A percentile compares a stretch with the other conserved stretches of the same genome.
These are phyloP conservation scores for Colletotrichum sp. DNA, from an alignment of 2,329 filamentous ascomycete genomes.

Conservation along the genomic window DNA sequence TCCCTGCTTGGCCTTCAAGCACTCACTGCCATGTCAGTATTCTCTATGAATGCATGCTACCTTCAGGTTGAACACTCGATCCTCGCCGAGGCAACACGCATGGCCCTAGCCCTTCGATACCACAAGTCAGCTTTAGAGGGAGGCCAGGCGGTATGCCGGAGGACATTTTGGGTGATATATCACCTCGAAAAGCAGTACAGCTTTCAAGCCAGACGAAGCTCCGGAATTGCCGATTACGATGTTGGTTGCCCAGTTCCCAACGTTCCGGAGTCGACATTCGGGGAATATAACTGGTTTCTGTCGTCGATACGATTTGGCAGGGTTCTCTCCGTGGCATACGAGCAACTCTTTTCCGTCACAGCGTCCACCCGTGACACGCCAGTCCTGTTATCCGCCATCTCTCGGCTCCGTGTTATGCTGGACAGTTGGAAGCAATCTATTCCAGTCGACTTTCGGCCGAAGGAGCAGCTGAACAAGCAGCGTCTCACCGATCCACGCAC, in stretches of 20 bases:
- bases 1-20: neutral
- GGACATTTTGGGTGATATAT: neutral
- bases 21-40: neutral
- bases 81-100: neutral
- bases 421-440: neutral
- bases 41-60: neutral
- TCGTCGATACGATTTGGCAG: neutral
- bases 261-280: neutral
- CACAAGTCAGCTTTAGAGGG: neutral
- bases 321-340: neutral
- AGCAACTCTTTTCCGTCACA: neutral
- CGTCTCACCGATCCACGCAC: neutral
- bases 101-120: neutral
- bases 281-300: neutral
- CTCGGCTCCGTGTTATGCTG: neutral
- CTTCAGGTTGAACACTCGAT: neutral
- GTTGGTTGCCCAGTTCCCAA: neutral
- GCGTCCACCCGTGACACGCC: neutral
- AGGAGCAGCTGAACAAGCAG: neutral
- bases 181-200: neutral
- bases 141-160: neutral
- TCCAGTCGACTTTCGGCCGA: neutral
- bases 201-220: neutral
- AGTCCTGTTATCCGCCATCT: neutral
- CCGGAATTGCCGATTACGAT: neutral